Evolutionary conservation across 139 green algal genomes (phyloP), one percentile per base, ranked within the genome.

Genomic region (Ettlia oleoabundans): DNA sequence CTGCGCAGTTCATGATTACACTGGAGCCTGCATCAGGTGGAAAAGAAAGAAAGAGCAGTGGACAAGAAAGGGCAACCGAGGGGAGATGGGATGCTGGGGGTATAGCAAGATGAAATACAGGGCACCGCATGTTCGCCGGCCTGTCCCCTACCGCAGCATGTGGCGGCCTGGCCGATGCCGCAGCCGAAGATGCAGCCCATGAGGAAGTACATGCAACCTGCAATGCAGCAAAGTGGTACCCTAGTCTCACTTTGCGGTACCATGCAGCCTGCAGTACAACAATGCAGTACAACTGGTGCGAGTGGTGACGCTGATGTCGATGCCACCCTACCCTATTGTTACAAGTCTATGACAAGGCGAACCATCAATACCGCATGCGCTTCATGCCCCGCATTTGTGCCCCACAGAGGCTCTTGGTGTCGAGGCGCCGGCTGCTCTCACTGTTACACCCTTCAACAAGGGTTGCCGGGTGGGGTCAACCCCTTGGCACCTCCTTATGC

Each of bases 151-250:
- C 72, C 82, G 51, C 86, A 88, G 58, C 86, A 51, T 10, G 83
- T 71, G n/a, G 83, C 40, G 19, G 58, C n/a, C 72, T 89, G 84
- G 2, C 83, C 85, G 22, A 89, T 79, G 2, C 76, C 85, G 41
- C 76, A 88, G 10, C 9, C 30, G 32, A 87, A 72, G 5, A 86
- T 42, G 70, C 72, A 85, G n/a, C 61, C 30, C 74, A 89, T 58
- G 13, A 81, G n/a, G 26, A 30, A 81, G 40, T 72, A 71, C 71
- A 64, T 78, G 30, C 71, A 65, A 33, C 71, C 69, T 63, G 42
- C 37, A 37, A 65, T 32, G 30, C 55, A 65, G 21, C 21, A 65
- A 58, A 15, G 47, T 58, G 47, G 13, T 15, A 58, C 15, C 15
- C 15, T 15, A 58, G 15, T 15, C 47, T 10, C 15, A 15, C 47